Percentiles rank a stretch among this genome's conserved stretches.
Conservation (phyloP, 2,329 filamentous ascomycete species). For the Pseudogymnoascus sp. region DNA sequence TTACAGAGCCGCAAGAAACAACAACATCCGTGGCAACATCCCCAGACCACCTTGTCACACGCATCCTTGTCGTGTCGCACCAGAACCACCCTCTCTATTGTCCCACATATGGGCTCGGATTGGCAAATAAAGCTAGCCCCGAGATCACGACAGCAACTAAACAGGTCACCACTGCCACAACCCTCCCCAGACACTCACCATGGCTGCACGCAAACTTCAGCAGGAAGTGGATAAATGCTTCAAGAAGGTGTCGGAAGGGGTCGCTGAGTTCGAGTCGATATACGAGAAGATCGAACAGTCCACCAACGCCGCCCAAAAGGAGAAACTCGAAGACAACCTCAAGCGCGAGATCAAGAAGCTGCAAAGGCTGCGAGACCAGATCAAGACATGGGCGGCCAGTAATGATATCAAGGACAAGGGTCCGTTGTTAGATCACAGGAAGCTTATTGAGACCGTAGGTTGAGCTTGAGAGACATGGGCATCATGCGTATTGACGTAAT, state of each 20-base stretch:
- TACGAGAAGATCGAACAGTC: conserved; percentile 97
- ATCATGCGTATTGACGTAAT: conserved; percentile 4
- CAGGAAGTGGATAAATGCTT: conserved; percentile 99
- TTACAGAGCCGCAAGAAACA: conserved; percentile 5
- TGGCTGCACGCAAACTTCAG: conserved; percentile 93
- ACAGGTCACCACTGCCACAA: conserved; percentile 12
- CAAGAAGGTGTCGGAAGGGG: conserved; percentile 94
- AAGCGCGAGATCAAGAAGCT: conserved; percentile 99
- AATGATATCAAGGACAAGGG: conserved; percentile 99
- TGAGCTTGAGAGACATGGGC: conserved; percentile 9
- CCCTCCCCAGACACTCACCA: conserved; percentile 37
- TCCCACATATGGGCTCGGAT: conserved; percentile 21
- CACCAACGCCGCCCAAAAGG: conserved; percentile 88
- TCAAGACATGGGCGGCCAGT: conserved; percentile 97
- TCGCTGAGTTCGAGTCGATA: conserved; percentile 84
- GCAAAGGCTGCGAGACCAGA: conserved; percentile 92
- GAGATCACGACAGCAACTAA: conserved; percentile 21
- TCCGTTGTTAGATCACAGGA: conserved; percentile 85
- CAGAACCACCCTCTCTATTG: background rate
- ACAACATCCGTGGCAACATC: background rate
- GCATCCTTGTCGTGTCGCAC: conserved; percentile 7
- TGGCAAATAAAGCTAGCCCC: conserved; percentile 20
- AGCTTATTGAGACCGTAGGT: conserved; percentile 90
- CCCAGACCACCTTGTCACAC: conserved; percentile 3
- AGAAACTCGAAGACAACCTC: conserved; percentile 94